phyloP scores from a whole-genome alignment of 495 filamentous ascomycete species.

The Astrothelium subdiscretum region DNA sequence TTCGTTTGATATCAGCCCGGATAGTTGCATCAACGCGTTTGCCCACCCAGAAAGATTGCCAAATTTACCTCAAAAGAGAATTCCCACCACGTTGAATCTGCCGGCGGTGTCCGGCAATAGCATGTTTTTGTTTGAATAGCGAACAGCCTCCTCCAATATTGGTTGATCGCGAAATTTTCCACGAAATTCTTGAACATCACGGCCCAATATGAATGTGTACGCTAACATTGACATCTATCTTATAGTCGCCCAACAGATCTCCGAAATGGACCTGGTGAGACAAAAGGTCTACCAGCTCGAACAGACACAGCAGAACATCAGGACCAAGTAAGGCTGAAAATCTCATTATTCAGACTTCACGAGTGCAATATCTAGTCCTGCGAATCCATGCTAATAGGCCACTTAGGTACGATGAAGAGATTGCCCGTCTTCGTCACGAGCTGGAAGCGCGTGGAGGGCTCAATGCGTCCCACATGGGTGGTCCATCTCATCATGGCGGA shows the following conservation, averaged over 20 bases:
- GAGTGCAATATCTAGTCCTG: neutral
- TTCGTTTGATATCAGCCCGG: neutral
- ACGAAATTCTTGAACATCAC: too few relatives aligned
- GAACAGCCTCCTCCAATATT: neutral
- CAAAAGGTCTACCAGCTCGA: conserved; percentile 86
- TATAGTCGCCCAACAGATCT: conserved; percentile 70
- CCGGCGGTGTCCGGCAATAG: neutral
- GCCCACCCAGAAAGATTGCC: neutral
- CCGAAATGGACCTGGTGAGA: conserved; percentile 86
- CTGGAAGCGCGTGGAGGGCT: conserved; percentile 75
- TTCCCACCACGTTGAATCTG: neutral
- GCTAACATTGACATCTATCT: conserved; percentile 17
- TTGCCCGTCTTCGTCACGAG: conserved; percentile 72
- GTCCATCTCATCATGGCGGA: conserved; percentile 59
- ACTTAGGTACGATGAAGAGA: conserved; percentile 86
- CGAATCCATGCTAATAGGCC: neutral
- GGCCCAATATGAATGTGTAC: neutral
- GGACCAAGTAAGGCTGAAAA: conserved; percentile 62
- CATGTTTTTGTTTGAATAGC: neutral
- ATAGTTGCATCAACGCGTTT: neutral
- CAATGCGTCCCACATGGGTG: conserved; percentile 49
- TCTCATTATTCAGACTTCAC: neutral
- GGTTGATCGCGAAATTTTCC: neutral
- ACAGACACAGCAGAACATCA: conserved; percentile 72
- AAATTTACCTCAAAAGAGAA: neutral